Conservation (phyloP, 495 filamentous ascomycete species). For the Filosporella fistucella region DNA sequence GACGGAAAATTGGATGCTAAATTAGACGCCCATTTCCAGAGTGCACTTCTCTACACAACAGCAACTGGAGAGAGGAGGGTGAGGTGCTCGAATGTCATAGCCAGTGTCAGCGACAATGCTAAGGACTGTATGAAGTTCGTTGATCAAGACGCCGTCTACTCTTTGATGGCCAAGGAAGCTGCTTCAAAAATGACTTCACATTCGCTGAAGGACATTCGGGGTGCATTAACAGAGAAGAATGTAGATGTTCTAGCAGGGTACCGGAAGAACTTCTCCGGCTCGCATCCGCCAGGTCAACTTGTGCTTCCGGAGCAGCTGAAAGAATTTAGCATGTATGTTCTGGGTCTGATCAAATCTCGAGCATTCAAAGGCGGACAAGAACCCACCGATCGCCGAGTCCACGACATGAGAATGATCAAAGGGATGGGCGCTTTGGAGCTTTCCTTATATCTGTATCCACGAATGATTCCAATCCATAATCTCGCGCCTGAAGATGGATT, state of each 20-base stretch:
- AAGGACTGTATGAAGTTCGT: slow-evolving; percentile 85
- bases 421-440: slow-evolving; percentile 81
- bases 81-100: slow-evolving; percentile 88
- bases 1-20: slow-evolving; percentile 96
- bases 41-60: slow-evolving; percentile 90
- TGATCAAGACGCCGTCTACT: slow-evolving; percentile 89
- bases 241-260: slow-evolving; percentile 93
- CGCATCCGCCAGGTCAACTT: slow-evolving; percentile 87
- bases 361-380: slow-evolving; percentile 94
- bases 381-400: slow-evolving; percentile 83
- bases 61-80: slow-evolving; percentile 86
- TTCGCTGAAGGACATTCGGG: slow-evolving; percentile 83
- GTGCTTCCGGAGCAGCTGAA: slow-evolving; percentile 95
- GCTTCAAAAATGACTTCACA: slow-evolving; percentile 75
- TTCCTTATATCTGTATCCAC: slow-evolving; percentile 90
- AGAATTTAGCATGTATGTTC: slow-evolving; percentile 95
- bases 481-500: slow-evolving; percentile 85
- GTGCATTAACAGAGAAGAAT: slow-evolving; percentile 81
- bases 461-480: slow-evolving; percentile 88
- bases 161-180: slow-evolving; percentile 88
- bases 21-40: slow-evolving; percentile 96
- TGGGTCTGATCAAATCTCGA: slow-evolving; percentile 86
- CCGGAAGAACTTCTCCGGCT: slow-evolving; percentile 80
- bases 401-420: slow-evolving; percentile 87
- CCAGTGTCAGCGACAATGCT: slow-evolving; percentile 79